A percentile compares a stretch with the other conserved stretches of the same genome.
phyloP scores from a whole-genome alignment of 352 stramenopile genomes.

The Hyaloperonospora brassicae region DNA sequence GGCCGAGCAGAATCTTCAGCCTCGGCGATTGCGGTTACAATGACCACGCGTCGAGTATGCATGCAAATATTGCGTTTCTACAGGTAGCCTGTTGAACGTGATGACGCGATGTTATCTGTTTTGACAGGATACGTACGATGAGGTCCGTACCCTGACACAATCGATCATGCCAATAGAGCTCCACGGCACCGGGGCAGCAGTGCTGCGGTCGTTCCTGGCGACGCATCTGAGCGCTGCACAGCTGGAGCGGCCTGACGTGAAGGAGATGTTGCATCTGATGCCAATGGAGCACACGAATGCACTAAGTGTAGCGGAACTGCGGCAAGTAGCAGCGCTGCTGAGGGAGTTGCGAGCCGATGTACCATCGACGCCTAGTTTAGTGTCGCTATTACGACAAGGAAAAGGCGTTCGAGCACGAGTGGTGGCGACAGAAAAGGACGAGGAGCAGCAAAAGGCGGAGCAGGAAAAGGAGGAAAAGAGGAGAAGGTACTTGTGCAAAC shows the following conservation, averaged over 20 bases:
- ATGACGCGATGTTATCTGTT: too few relatives aligned
- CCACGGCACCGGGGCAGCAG: constrained; percentile 14
- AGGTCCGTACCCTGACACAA: too few relatives aligned
- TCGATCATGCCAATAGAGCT: constrained; percentile 2
- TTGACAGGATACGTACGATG: too few relatives aligned
- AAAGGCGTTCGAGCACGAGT: constrained; percentile 7
- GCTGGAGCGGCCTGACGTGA: constrained; percentile 8
- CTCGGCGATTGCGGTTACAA: too few relatives aligned
- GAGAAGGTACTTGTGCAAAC: constrained; percentile 35
- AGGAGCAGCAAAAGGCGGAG: constrained; percentile 2
- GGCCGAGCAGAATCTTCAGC: too few relatives aligned
- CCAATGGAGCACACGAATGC: constrained; percentile 5
- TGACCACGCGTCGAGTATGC: too few relatives aligned
- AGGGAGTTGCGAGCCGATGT: constrained; percentile 15
- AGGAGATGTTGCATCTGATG: constrained; percentile 10
- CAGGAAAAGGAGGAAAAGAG: constrained; percentile 12
- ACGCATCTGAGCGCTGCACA: constrained; percentile 12
- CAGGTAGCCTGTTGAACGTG: too few relatives aligned
- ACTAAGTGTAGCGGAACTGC: constrained; percentile 20
- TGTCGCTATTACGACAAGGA: constrained; percentile 21
- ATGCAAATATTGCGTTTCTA: too few relatives aligned
- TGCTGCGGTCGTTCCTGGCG: constrained; percentile 27
- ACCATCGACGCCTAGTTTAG: constrained; percentile 17
- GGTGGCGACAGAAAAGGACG: constrained; percentile 2
- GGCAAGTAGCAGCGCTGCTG: constrained; percentile 20